Evolutionary conservation across 306 rosid species (phyloP), one percentile per base, ranked within the genome.

Genomic region (Dryas octopetala): DNA sequence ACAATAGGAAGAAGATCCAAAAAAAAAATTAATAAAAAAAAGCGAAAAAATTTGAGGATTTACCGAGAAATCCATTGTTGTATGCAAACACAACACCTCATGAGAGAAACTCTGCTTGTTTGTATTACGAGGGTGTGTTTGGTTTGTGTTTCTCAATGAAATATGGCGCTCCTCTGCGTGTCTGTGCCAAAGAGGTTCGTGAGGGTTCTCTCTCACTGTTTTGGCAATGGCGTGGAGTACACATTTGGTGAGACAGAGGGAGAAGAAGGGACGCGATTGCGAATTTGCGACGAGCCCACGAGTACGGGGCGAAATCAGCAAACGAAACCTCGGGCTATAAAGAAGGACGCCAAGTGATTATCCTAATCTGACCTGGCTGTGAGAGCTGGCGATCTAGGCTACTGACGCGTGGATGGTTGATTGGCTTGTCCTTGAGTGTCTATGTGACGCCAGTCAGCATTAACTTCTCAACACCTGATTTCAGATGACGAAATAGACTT

Each of bases 51-150:
- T 40, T 15, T 9, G 5, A n/a, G 1, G 13, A 11, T 41, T 60
- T 70, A 84, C 85, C 38, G 75, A 28, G 40, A 66, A 74, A 64
- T 84, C 75, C 87, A 84, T 84, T 8, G 68, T 40, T 55, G 44
- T 38, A 6, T 10, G 3, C 41, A 32, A 32, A 2, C 38, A 32
- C 38, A 40, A 59, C 6, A 78, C 3, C 32, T 60, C 71, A 77
- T 77, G 15, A 5, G 66, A 73, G 40, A n/a, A n/a, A 61, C 10
- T 44, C 66, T 51, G 57, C 16, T 1, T 32, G 38, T 32, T 32
- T 1, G 38, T 32, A 32, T 1, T 32, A 32, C 38, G 38, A 32
- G 38, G 38, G 38, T n/a, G 26, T 26, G 16, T 0, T 1, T 1
- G 46, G 16, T 40, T 32, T 61, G 66, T 32, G 9, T 12, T 32